Percentiles rank a stretch among this genome's conserved stretches.
These are phyloP conservation scores for Pseudogymnoascus sp. DNA, from an alignment of 2,329 filamentous ascomycete genomes.

Conservation along the genomic window DNA sequence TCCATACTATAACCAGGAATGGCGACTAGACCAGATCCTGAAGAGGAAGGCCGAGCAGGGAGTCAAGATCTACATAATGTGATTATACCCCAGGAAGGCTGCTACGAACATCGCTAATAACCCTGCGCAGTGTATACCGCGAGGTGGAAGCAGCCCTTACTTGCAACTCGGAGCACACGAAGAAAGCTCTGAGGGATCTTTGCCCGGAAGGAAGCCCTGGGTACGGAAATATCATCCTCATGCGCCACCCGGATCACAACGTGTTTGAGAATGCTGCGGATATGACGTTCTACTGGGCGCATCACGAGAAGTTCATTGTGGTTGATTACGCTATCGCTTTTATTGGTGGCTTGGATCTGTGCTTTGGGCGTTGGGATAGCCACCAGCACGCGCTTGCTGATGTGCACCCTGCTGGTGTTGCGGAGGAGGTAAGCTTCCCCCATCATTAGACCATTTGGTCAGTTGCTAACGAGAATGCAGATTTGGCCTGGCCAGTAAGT, in stretches of 20 bases:
- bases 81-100: constrained; percentile 46
- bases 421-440: constrained; percentile 49
- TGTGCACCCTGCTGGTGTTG: constrained; percentile 75
- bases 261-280: constrained; percentile 88
- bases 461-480: not conserved
- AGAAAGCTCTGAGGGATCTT: constrained; percentile 71
- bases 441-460: not conserved
- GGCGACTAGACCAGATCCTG: constrained; percentile 76
- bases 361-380: constrained; percentile 90
- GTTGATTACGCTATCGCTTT: constrained; percentile 89
- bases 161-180: constrained; percentile 90
- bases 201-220: constrained; percentile 78
- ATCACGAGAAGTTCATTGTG: constrained; percentile 96
- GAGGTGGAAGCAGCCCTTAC: constrained; percentile 68
- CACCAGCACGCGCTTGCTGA: constrained; percentile 82
- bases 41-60: constrained; percentile 87
- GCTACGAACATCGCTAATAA: constrained; percentile 59
- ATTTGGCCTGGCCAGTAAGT: constrained; percentile 75
- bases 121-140: constrained; percentile 5
- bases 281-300: constrained; percentile 97
- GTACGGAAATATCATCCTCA: constrained; percentile 79
- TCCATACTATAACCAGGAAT: constrained; percentile 75
- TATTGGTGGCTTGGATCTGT: constrained; percentile 89
- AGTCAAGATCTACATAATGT: constrained; percentile 84
- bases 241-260: constrained; percentile 93